Conservation (phyloP, 495 filamentous ascomycete genomes). For the Baudoinia panamericana region DNA sequence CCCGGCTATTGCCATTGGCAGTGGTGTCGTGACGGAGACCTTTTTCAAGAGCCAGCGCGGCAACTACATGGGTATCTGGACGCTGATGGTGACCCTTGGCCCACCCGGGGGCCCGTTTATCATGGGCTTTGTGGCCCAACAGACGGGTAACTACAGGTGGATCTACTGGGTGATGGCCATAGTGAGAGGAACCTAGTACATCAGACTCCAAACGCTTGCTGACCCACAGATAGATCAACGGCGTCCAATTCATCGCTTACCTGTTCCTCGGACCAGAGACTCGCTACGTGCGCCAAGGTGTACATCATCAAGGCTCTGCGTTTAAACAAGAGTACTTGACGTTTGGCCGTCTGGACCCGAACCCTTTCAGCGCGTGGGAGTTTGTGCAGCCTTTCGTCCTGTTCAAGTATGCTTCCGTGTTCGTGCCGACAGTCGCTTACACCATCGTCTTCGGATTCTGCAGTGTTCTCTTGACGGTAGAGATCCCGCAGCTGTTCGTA, state of each 20-base stretch:
- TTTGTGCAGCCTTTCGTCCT: slow-evolving; percentile 38
- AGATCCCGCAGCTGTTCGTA: slow-evolving; percentile 40
- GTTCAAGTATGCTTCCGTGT: slow-evolving; percentile 30
- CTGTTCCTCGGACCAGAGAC: slow-evolving; percentile 45
- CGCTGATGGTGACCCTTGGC: slow-evolving; percentile 37
- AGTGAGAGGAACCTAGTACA: background rate
- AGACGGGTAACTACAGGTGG: slow-evolving; percentile 21
- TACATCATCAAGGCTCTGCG: slow-evolving; percentile 19
- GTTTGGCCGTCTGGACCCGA: slow-evolving; percentile 37
- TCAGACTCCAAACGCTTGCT: slow-evolving; percentile 4
- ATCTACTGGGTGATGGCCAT: slow-evolving; percentile 30
- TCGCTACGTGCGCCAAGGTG: slow-evolving; percentile 32
- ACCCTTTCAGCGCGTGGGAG: slow-evolving; percentile 35
- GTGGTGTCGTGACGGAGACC: slow-evolving; percentile 34
- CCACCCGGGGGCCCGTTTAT: slow-evolving; percentile 28
- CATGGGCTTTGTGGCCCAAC: slow-evolving; percentile 23
- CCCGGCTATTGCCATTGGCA: slow-evolving; percentile 41
- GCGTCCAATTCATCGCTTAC: slow-evolving; percentile 39
- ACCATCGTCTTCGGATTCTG: slow-evolving; percentile 41
- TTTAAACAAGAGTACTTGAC: slow-evolving; percentile 33
- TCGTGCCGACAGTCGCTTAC: slow-evolving; percentile 40
- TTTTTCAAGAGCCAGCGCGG: slow-evolving; percentile 14
- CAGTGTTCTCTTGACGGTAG: slow-evolving; percentile 37
- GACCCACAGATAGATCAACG: slow-evolving; percentile 26
- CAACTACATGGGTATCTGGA: slow-evolving; percentile 15